Conservation (phyloP, 352 stramenopile genomes). For the Phytophthora agathidicida region DNA sequence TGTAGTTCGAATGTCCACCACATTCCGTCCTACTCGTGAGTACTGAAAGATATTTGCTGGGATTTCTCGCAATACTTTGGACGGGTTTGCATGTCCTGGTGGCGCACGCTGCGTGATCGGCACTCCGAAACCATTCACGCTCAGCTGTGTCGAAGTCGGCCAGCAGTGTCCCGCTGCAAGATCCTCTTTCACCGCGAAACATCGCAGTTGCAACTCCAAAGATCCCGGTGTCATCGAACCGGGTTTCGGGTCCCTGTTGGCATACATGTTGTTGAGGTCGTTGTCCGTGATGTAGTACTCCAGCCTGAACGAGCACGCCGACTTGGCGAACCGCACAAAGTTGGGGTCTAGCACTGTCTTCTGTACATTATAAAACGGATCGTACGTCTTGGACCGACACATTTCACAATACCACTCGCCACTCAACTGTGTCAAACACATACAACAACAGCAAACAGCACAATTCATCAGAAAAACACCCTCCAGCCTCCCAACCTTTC, state of each 20-base stretch:
- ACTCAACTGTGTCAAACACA: slow-evolving; percentile 25
- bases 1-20: slow-evolving; percentile 73
- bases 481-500: not conserved
- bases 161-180: slow-evolving; percentile 74
- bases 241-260: slow-evolving; percentile 52
- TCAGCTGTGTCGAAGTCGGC: slow-evolving; percentile 70
- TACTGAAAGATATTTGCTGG: slow-evolving; percentile 79
- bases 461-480: not conserved
- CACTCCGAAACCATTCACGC: slow-evolving; percentile 74
- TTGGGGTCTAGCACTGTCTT: slow-evolving; percentile 58
- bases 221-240: slow-evolving; percentile 60
- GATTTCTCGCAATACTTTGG: slow-evolving; percentile 81
- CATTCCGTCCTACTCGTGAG: slow-evolving; percentile 70
- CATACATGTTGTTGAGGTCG: slow-evolving; percentile 78
- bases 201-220: slow-evolving; percentile 81
- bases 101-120: slow-evolving; percentile 72
- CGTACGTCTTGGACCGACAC: slow-evolving; percentile 70
- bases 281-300: slow-evolving; percentile 74
- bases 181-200: slow-evolving; percentile 77
- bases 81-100: slow-evolving; percentile 77
- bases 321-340: slow-evolving; percentile 73
- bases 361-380: slow-evolving; percentile 73
- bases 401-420: slow-evolving; percentile 78
- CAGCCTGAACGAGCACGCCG: slow-evolving; percentile 53
- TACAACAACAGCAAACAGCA: slow-evolving; percentile 8